These are phyloP conservation scores for Wakefieldia striispora DNA, from an alignment of 768 basidiomycete genomes.

Conservation along the genomic window DNA sequence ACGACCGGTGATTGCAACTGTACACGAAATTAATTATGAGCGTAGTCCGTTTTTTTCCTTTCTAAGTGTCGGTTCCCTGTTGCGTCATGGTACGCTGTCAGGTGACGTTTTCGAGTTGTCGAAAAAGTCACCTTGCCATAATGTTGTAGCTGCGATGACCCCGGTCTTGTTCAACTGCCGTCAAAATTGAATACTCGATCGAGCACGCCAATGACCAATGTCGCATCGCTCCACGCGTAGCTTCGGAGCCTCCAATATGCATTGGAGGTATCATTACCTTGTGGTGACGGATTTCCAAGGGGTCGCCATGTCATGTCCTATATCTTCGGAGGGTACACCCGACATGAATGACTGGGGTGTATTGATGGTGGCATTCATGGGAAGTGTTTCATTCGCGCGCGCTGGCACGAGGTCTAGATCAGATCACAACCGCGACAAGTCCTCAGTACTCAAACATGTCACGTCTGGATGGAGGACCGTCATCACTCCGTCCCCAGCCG, in stretches of 20 bases:
- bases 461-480: too few species aligned
- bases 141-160: too few species aligned
- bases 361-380: too few species aligned
- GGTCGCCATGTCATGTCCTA: constrained; percentile 4
- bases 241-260: not conserved
- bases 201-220: constrained; percentile 1
- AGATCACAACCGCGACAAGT: not conserved
- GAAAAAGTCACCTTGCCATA: constrained; percentile 5
- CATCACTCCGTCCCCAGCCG: too few species aligned
- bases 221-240: not conserved
- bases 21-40: not conserved
- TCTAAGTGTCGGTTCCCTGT: not conserved
- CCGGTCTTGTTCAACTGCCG: too few species aligned
- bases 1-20: too few species aligned
- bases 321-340: constrained; percentile 2
- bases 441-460: constrained; percentile 24
- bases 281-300: not conserved
- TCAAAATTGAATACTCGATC: not conserved
- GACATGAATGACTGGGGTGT: not conserved
- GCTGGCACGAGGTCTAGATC: not conserved
- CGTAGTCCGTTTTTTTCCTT: constrained; percentile 4
- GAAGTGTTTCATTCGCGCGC: constrained; percentile 23
- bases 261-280: not conserved
- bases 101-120: too few species aligned
- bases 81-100: too few species aligned